Percentiles rank a stretch among this genome's conserved stretches.
Conservation (phyloP, 306 rosid genomes). For the Rosa persica region DNA sequence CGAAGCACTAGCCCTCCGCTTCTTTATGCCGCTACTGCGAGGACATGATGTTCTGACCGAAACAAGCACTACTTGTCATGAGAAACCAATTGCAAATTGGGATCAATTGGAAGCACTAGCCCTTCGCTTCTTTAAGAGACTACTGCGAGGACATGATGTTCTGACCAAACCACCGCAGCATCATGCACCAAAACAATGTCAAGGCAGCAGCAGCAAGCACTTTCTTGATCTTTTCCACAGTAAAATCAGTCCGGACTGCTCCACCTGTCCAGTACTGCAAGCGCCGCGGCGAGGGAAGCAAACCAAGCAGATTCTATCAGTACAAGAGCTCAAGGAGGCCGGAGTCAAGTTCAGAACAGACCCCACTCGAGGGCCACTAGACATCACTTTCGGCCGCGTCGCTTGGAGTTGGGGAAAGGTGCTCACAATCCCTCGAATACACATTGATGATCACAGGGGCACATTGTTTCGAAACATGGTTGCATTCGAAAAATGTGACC, state of each 20-base stretch:
- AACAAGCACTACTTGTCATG: neutral
- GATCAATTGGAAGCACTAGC: slow-evolving; percentile 30
- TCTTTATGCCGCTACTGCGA: slow-evolving; percentile 38
- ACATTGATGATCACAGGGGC: slow-evolving; percentile 40
- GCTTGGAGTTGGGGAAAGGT: neutral
- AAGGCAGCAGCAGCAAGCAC: slow-evolving; percentile 18
- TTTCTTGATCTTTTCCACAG: slow-evolving; percentile 42
- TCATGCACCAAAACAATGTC: neutral
- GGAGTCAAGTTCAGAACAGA: slow-evolving; percentile 37
- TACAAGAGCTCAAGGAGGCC: slow-evolving; percentile 30
- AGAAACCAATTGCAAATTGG: neutral
- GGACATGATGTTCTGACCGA: neutral
- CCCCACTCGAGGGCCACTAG: neutral
- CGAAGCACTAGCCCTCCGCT: slow-evolving; percentile 27
- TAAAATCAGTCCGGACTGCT: slow-evolving; percentile 13
- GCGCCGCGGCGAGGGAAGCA: slow-evolving; percentile 11
- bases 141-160: slow-evolving; percentile 20
- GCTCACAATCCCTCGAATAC: slow-evolving; percentile 34
- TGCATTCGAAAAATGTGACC: slow-evolving; percentile 50
- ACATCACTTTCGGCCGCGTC: slow-evolving; percentile 24
- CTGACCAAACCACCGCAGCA: neutral
- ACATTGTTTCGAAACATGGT: slow-evolving; percentile 45
- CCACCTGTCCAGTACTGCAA: neutral
- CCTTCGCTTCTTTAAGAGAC: slow-evolving; percentile 35
- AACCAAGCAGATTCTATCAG: slow-evolving; percentile 23